phyloP scores from a whole-genome alignment of 176 grass and related monocot genomes.

The Juncus inflexus region DNA sequence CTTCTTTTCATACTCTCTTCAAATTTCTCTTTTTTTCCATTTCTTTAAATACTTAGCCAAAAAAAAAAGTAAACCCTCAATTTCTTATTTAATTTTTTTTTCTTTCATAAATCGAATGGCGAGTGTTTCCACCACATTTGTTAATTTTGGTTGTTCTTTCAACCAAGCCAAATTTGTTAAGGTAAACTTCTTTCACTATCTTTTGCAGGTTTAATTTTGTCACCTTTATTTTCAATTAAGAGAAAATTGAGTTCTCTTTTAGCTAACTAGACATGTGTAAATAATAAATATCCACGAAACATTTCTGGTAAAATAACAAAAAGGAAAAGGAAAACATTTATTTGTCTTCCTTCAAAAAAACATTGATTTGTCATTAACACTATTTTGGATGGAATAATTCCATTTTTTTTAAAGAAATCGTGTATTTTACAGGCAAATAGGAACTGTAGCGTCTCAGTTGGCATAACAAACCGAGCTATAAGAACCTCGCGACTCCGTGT shows the following conservation, averaged over 20 bases:
- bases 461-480: slow-evolving; percentile 7
- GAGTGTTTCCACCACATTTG: slow-evolving; percentile 27
- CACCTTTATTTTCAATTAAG: not conserved
- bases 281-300: too few species aligned
- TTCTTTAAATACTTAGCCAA: not conserved
- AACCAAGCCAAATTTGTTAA: slow-evolving; percentile 23
- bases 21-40: not conserved
- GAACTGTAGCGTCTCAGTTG: slow-evolving; percentile 32
- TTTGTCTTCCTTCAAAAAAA: not conserved
- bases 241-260: too few species aligned
- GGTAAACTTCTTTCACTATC: slow-evolving; percentile 8
- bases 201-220: not conserved
- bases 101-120: slow-evolving; percentile 22
- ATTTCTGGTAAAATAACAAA: too few species aligned
- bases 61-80: not conserved
- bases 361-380: not conserved
- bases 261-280: too few species aligned
- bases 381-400: not conserved
- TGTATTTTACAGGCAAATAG: slow-evolving; percentile 41
- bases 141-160: slow-evolving; percentile 30
- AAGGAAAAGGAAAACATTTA: not conserved
- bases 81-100: not conserved
- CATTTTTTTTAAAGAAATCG: not conserved
- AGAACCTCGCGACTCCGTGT: slow-evolving; percentile 38
- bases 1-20: slow-evolving; percentile 3